Evolutionary conservation across 106 monocot genomes (phyloP).

Genomic region (Gastrodia elata): DNA sequence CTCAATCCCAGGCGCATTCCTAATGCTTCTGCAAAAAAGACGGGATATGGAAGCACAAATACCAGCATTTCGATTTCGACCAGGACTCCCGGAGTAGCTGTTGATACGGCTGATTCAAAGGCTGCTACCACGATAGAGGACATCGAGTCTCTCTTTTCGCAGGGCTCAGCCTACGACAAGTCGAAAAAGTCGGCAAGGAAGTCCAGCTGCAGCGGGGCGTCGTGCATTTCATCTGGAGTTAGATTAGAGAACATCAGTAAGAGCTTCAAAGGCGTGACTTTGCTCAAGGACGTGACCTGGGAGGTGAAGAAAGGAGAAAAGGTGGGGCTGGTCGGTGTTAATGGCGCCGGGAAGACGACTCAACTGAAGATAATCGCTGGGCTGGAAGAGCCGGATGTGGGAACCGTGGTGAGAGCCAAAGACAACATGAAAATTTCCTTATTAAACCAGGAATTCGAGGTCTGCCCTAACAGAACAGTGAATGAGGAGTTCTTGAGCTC

Average conservation of each 20-base stretch:
- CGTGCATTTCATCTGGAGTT: conserved; percentile 82
- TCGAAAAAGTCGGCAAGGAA: conserved; percentile 34
- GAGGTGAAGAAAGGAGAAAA: conserved; percentile 97
- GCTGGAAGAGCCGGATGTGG: conserved; percentile 78
- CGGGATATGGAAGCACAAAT: conserved; percentile 10
- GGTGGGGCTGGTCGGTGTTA: conserved; percentile 91
- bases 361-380: conserved; percentile 89
- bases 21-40: conserved; percentile 5
- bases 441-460: conserved; percentile 95
- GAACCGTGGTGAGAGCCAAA: conserved; percentile 67
- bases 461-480: conserved; percentile 72
- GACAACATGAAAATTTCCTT: conserved; percentile 93
- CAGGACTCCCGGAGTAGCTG: conserved; percentile 13
- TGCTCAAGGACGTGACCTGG: conserved; percentile 87
- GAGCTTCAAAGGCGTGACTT: conserved; percentile 70
- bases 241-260: conserved; percentile 77
- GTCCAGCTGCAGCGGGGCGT: conserved; percentile 47
- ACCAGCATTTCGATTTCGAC: conserved; percentile 16
- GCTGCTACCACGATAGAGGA: conserved; percentile 22
- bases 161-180: conserved; percentile 11
- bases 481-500: conserved; percentile 87
- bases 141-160: conserved; percentile 58
- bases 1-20: not conserved
- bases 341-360: conserved; percentile 96
- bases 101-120: conserved; percentile 23